Base-by-base conservation (phyloP, 306 rosid species). In the Vigna unguiculata region DNA sequence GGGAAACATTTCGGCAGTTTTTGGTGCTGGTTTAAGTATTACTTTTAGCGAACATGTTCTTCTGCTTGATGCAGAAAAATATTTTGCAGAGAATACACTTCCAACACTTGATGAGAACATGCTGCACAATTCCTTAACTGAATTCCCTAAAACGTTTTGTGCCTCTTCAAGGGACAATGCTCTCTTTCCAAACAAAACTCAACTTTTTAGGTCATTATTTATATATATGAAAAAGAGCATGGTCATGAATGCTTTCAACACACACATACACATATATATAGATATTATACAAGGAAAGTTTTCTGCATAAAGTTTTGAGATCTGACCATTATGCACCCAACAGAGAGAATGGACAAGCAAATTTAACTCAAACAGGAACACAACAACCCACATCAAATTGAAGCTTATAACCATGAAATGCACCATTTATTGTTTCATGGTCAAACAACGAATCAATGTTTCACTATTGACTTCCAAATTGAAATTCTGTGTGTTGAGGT, bases 361-460 rank as follows among this genome's bases (percentile, higher is more conserved):
- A 57, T 43, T 10, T 25, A 41, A n/a, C 41, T 57, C 28, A 58
- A 72, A 20, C 19, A 40, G 54, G 25, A 7, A 24, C 25, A 43
- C n/a, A 72, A 25, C 11, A 72, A 16, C 21, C 48, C 34, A 21
- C 48, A 8, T 51, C 15, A 13, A 14, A 19, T 52, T 71, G 66
- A 36, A 54, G 53, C 77, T 72, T 38, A 13, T 21, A 21, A 36
- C 38, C 40, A 72, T 4, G 40, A 72, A 19, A 40, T 15, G 52
- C 41, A 34, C 15, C 9, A 32, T 54, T 2, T 53, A 54, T 38
- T 7, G 48, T 20, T 53, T 14, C 13, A 16, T 60, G 40, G 66
- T 11, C 41, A 60, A 61, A 34, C 46, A 16, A 34, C 17, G 45
- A 60, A 59, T 2, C 17, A 3, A 61, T n/a, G 8, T 28, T 36